These are phyloP conservation scores for Pistacia integerrima DNA, from an alignment of 345 rosid species.

Conservation along the genomic window DNA sequence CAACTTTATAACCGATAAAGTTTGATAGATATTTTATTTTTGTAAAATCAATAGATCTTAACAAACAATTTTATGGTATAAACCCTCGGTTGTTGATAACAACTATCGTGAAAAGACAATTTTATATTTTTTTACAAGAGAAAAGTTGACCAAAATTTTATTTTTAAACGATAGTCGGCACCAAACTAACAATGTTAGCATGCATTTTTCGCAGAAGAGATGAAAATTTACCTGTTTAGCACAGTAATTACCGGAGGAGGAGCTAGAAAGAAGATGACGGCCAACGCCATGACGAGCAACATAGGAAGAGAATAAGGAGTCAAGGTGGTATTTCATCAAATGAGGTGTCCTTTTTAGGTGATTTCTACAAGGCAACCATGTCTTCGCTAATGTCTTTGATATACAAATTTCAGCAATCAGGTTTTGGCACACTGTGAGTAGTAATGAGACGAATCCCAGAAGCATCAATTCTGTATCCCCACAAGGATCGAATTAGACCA, in stretches of 20 bases:
- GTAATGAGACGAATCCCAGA: slow-evolving; percentile 79
- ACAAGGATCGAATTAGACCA: too few relatives aligned
- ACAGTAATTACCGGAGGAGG: slow-evolving; percentile 30
- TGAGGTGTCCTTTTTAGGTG: slow-evolving; percentile 16
- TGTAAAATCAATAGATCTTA: too few relatives aligned
- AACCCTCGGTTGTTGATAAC: too few relatives aligned
- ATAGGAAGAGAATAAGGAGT: slow-evolving; percentile 28
- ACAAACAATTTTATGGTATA: too few relatives aligned
- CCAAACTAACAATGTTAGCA: too few relatives aligned
- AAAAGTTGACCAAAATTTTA: too few relatives aligned
- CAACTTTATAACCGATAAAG: too few relatives aligned
- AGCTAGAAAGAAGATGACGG: slow-evolving; percentile 62
- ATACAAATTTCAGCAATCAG: slow-evolving; percentile 55
- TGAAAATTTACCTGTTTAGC: slow-evolving; percentile 31
- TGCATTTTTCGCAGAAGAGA: too few relatives aligned
- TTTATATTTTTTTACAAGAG: too few relatives aligned
- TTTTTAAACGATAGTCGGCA: too few relatives aligned
- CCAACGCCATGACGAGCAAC: slow-evolving; percentile 17
- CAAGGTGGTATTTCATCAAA: slow-evolving; percentile 36
- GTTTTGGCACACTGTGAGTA: slow-evolving; percentile 60
- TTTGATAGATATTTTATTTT: too few relatives aligned
- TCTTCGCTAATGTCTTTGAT: slow-evolving; percentile 38
- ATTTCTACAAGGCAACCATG: slow-evolving; percentile 60
- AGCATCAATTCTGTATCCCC: slow-evolving; percentile 79
- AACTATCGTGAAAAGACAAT: too few relatives aligned